Percentiles rank a stretch among this genome's conserved stretches.
phyloP scores from a whole-genome alignment of 2,329 filamentous ascomycete genomes.

The Xylariales sp. region DNA sequence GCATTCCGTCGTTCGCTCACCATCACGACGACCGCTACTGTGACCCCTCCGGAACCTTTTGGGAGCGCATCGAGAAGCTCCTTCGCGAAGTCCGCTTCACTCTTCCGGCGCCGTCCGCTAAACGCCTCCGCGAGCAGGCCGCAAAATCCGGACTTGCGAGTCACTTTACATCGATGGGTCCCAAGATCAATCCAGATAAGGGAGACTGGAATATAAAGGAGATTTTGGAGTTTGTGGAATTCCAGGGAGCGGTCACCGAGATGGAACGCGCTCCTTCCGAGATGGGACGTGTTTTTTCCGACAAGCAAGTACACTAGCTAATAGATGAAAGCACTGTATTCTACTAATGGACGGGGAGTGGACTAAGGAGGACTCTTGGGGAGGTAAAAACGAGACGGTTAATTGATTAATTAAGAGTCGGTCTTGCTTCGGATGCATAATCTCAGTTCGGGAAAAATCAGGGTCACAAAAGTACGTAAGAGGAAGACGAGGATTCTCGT shows the following conservation, averaged over 20 bases:
- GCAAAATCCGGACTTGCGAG: conserved; percentile 25
- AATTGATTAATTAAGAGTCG: not conserved
- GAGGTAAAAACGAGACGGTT: not conserved
- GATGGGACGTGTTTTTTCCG: no score
- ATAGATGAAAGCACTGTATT: not conserved
- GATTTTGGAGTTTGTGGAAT: conserved; percentile 19
- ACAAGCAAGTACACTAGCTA: not conserved
- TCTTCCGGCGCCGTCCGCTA: conserved; percentile 1
- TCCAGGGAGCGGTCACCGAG: conserved; percentile 6
- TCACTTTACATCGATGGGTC: not conserved
- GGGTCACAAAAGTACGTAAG: not conserved
- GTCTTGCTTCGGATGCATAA: not conserved
- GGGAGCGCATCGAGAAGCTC: conserved; percentile 26
- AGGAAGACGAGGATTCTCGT: not conserved
- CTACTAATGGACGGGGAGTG: not conserved
- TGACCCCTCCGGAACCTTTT: conserved; percentile 25
- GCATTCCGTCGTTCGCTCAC: conserved; percentile 32
- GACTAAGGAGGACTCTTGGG: not conserved
- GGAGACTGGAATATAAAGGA: conserved; percentile 32
- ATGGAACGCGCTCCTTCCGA: not conserved
- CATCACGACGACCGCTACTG: conserved; percentile 19
- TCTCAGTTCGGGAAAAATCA: not conserved
- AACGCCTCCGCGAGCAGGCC: conserved; percentile 16
- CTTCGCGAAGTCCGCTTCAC: conserved; percentile 15
- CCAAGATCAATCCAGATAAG: not conserved